Evolutionary conservation across 2,329 filamentous ascomycete genomes (phyloP).

Genomic region (Claviceps purpurea): DNA sequence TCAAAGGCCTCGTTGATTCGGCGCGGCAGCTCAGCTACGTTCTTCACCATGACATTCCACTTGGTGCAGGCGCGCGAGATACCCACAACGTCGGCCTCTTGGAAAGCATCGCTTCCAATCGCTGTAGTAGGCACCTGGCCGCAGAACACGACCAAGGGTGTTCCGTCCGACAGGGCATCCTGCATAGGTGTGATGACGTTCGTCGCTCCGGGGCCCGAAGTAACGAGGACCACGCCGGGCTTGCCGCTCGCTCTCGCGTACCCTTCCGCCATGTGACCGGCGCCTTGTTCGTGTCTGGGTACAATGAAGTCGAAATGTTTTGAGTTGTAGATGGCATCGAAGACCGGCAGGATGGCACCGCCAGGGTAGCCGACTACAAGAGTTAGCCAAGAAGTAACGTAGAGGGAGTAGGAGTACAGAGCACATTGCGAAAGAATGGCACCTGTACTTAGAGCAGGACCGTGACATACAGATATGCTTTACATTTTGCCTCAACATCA

Average conservation of each 20-base stretch:
- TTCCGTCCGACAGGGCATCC: too few relatives aligned
- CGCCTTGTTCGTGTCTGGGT: conserved; percentile 91
- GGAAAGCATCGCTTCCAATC: too few relatives aligned
- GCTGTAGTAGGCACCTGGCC: too few relatives aligned
- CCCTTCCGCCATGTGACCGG: conserved; percentile 96
- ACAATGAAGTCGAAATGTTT: conserved; percentile 93
- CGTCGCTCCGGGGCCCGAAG: conserved; percentile 89
- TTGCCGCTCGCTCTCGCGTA: conserved; percentile 90
- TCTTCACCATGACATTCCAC: too few relatives aligned
- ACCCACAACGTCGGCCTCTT: too few relatives aligned
- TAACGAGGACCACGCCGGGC: conserved; percentile 91
- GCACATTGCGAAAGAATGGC: too few relatives aligned
- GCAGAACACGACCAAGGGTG: too few relatives aligned
- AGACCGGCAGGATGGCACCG: conserved; percentile 92
- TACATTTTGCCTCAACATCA: conserved; percentile 88
- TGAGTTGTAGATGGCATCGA: conserved; percentile 98
- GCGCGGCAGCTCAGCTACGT: too few relatives aligned
- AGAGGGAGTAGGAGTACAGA: background rate
- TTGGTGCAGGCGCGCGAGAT: too few relatives aligned
- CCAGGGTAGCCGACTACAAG: conserved; percentile 70
- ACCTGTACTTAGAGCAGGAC: too few relatives aligned
- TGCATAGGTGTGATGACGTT: conserved; percentile 93
- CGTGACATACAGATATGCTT: conserved; percentile 77
- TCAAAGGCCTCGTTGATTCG: too few relatives aligned
- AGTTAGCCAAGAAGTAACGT: background rate